Evolutionary conservation across 306 rosid species (phyloP), one percentile per base, ranked within the genome.

Genomic region (Sicyos edulis): DNA sequence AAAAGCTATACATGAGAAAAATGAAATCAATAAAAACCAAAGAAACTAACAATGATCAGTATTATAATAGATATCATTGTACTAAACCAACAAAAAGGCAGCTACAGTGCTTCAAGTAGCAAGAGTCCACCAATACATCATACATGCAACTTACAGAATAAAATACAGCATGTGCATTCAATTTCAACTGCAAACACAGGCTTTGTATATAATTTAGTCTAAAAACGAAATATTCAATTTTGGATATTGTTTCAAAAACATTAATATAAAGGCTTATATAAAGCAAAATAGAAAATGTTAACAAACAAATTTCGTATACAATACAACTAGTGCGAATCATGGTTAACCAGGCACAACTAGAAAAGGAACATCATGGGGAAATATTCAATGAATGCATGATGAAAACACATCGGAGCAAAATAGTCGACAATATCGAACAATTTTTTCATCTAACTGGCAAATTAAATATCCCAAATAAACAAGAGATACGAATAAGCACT

Each of bases 401-500:
- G 16, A 57, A 11, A 22, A 57, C 37, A 57, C 32, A 21, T 55
- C 6, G 15, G 16, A 11, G 8, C 2, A 22, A 22, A 57, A 59
- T 59, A 2, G 2, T 32, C 66, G 1, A 60, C 22, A 8, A 62
- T 59, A 59, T 29, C 0, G 6, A 14, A 14, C 8, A 61, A 16
- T 15, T 15, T n/a, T 0, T n/a, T 22, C 17, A 19, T 54, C 11
- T 29, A 16, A 42, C 10, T 37, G 52, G 50, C 16, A 16, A 2
- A 19, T 19, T 4, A 7, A 29, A 60, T 26, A 59, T 59, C 42
- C 1, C 19, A 40, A 17, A 16, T 37, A 37, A 37, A 37, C 44
- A 37, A 37, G 44, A 5, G 44, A 34, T 34, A 34, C 40, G 4
- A 34, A 37, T 6, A 6, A 37, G 8, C 47, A 68, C 97, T 83